Evolutionary conservation across 306 rosid species (phyloP), one percentile per base, ranked within the genome.

Genomic region (Pterocarpus macrocarpus): DNA sequence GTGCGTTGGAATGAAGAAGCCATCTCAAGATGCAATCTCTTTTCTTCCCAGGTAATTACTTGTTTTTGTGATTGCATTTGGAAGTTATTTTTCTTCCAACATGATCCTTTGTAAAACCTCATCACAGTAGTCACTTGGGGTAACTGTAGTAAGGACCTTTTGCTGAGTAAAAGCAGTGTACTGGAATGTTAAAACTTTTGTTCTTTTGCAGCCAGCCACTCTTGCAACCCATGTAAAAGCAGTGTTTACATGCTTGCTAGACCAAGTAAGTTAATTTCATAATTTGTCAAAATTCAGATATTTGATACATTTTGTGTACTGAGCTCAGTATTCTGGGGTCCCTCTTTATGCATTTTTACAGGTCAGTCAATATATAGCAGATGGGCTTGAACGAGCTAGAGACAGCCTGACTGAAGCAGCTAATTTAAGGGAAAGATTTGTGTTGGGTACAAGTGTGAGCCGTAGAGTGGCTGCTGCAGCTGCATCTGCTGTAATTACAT

Each of bases 1-100:
- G 97, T 92, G 61, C 97, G 97, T 22, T 96, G 99, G 99, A 96
- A 96, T 86, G 99, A 96, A 88, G 99, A 96, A 90, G 97, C 99
- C 84, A 87, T 96, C 86, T 61, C 97, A 78, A 86, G 98, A 90
- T 96, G 99, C 92, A 90, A 86, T 84, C 78, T 96, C 83, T 94
- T 96, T 84, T 88, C 98, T 75, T 86, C 98, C 80, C 99, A 94
- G 89, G 99, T 93, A 87, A 83, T 80, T 75, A 34, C 45, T 70
- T 81, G 86, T 56, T 68, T 74, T 9, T 57, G 34, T 77, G 63
- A 81, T 78, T 43, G 45, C 61, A 80, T 73, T 52, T 57, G 4
- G 59, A 65, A 68, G 69, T 45, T 74, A 41, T 59, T 66, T 78
- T 34, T 63, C 38, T 32, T 78, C 17, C 44, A 16, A 47, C 52